phyloP scores from a whole-genome alignment of 345 rosid genomes.

The Balakata baccata region DNA sequence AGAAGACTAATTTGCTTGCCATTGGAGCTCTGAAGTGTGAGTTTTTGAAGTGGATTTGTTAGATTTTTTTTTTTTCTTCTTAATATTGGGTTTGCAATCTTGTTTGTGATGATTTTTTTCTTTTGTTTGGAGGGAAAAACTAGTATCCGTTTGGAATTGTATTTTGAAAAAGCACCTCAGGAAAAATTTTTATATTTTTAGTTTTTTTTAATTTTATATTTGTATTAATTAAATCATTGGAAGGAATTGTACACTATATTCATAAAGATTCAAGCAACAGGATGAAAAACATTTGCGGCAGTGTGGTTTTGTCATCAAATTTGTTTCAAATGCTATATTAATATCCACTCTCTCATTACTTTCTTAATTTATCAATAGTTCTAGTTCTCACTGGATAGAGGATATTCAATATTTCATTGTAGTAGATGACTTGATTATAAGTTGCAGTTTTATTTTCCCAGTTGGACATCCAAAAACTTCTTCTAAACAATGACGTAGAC shows the following conservation, averaged over 20 bases:
- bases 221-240: background rate
- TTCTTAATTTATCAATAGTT: background rate
- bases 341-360: background rate
- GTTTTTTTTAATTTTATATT: too few species aligned
- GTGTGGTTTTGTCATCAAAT: background rate
- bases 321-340: background rate
- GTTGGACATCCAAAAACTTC: background rate
- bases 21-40: conserved; percentile 25
- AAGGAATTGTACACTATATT: background rate
- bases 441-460: background rate
- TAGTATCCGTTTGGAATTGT: too few species aligned
- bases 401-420: background rate
- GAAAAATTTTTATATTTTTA: too few species aligned
- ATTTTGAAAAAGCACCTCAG: too few species aligned
- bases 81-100: background rate
- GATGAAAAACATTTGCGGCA: background rate
- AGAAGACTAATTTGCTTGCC: conserved; percentile 55
- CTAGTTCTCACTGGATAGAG: background rate
- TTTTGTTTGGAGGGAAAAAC: conserved; percentile 46
- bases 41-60: too few species aligned
- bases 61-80: background rate
- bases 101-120: background rate
- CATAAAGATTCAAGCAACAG: background rate
- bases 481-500: background rate
- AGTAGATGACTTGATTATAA: background rate